Evolutionary conservation across 495 filamentous ascomycete genomes (phyloP).

Genomic region (Filosporella fistucella): DNA sequence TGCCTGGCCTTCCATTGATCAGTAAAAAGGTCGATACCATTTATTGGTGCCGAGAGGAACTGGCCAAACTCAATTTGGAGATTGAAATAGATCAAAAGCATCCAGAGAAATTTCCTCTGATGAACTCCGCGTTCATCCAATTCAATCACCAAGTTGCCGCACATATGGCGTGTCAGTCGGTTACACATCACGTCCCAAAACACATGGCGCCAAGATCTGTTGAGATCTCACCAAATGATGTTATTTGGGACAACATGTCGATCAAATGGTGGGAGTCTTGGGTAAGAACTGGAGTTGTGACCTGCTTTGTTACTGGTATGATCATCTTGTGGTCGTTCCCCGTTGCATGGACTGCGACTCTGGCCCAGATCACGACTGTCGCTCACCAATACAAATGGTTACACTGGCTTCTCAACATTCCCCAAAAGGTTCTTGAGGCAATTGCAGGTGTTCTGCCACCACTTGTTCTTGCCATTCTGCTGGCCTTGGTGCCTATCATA

Average conservation of each 20-base stretch:
- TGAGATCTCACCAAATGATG: constrained; percentile 89
- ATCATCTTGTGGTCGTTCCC: constrained; percentile 89
- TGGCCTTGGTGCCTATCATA: constrained; percentile 75
- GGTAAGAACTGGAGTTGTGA: constrained; percentile 62
- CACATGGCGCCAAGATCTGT: constrained; percentile 91
- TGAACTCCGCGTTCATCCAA: constrained; percentile 98
- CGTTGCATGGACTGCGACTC: constrained; percentile 77
- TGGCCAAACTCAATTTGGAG: constrained; percentile 86
- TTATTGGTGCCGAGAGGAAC: constrained; percentile 80
- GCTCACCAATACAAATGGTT: constrained; percentile 63
- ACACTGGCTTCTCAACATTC: constrained; percentile 51
- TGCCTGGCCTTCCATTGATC: constrained; percentile 73
- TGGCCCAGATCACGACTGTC: constrained; percentile 72
- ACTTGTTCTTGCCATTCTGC: constrained; percentile 69
- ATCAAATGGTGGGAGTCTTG: constrained; percentile 94
- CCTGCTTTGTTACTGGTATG: constrained; percentile 66
- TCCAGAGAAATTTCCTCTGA: constrained; percentile 82
- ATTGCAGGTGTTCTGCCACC: constrained; percentile 87
- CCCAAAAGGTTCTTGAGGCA: constrained; percentile 55
- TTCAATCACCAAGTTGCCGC: constrained; percentile 98
- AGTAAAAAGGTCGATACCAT: constrained; percentile 95
- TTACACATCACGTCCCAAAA: constrained; percentile 87
- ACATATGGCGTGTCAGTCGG: constrained; percentile 94
- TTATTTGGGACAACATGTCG: constrained; percentile 97
- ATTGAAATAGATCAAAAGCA: constrained; percentile 88